Percentiles rank a stretch among this genome's conserved stretches.
phyloP scores from a whole-genome alignment of 2,329 filamentous ascomycete genomes.

The Pestalotiopsis sp. region DNA sequence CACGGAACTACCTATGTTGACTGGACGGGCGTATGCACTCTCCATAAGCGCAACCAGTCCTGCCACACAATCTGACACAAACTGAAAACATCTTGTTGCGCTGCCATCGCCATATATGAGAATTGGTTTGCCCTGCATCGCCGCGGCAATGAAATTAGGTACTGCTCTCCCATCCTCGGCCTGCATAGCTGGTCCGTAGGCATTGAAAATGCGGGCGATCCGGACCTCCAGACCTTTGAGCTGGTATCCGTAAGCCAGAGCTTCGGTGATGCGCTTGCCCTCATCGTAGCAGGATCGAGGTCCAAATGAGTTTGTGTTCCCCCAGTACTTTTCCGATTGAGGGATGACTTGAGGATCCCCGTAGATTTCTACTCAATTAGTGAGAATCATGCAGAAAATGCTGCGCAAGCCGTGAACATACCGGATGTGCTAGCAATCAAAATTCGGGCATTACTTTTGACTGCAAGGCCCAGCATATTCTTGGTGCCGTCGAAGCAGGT shows the following conservation, averaged over 20 bases:
- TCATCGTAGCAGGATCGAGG: conserved; percentile 45
- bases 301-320: conserved; percentile 44
- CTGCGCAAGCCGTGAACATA: not conserved
- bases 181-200: conserved; percentile 6
- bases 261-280: conserved; percentile 41
- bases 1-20: not conserved
- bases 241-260: conserved; percentile 32
- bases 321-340: conserved; percentile 34
- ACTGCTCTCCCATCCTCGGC: conserved; percentile 1
- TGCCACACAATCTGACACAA: conserved; percentile 1
- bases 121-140: conserved; percentile 2
- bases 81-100: conserved; percentile 9
- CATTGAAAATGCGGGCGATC: conserved; percentile 7
- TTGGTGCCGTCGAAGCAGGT: conserved; percentile 2
- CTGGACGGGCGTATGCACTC: not conserved
- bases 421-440: conserved; percentile 10
- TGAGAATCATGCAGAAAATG: not conserved
- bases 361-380: conserved; percentile 10
- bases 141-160: conserved; percentile 10
- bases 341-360: conserved; percentile 13
- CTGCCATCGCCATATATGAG: conserved; percentile 8
- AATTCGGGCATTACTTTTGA: not conserved
- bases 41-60: not conserved
- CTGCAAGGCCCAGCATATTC: conserved; percentile 5
- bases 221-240: not conserved